Evolutionary conservation across 2,329 filamentous ascomycete genomes (phyloP), one percentile per base, ranked within the genome.

Genomic region (Aspergillus ochraceoroseus): DNA sequence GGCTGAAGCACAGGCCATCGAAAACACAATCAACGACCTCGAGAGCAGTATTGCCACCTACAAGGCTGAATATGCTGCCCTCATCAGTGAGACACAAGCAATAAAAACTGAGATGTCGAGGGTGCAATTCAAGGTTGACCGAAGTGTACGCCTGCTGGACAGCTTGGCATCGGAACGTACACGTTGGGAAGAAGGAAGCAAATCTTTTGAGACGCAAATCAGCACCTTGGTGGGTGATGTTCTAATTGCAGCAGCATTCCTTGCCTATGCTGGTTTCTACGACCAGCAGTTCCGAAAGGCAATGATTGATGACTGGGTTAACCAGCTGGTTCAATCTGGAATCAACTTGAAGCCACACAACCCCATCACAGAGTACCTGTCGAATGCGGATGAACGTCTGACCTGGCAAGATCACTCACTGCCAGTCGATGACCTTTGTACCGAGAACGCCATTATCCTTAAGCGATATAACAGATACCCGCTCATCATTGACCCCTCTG

Each of bases 381-480:
- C 94, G 4, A 95, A 87, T 15, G 90, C 94, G 3, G 94, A 98
- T 63, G 89, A 98, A 70, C 80, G 92, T 48, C 76, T 98, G 22
- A 79, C 85, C 49, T 98, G 92, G 92, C 94, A 98, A 70, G 84
- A 89, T 56, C 87, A 98, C 61, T 83, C 83, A 11, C 72, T 98
- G 34, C 92, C 94, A 2, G 90, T 95, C 3, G 92, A 98, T 62
- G 92, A 98, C 60, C 77, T 98, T 27, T 98, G 92, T 74, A 98
- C 92, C 0, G 92, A 98, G 67, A 98, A 98, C 59, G 92, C 94
- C 30, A 95, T 98, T 58, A 84, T 98, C 52, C 78, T 98, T 46
- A 88, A 96, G 72, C 83, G 92, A 43, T 98, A 95, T 80, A 98
- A 98, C 71, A 80, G 92, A 49, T 98, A 98, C 64, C 92, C 94